Base-by-base conservation (phyloP, 2,329 filamentous ascomycete species). In the Phialophora chinensis region DNA sequence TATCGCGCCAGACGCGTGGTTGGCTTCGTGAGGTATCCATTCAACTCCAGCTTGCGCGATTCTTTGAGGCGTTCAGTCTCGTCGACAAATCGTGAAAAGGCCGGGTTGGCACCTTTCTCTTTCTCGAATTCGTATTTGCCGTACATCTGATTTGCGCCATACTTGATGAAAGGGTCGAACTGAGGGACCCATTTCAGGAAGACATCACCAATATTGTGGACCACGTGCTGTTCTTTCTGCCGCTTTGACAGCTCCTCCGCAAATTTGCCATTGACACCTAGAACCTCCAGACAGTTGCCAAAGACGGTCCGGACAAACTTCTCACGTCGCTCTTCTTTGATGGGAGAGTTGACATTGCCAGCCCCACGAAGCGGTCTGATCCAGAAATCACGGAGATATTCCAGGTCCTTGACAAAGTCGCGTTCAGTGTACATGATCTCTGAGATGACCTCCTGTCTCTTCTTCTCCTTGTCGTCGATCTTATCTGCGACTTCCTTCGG, bases 111-210 rank as follows among this genome's bases (percentile, higher is more conserved):
- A 17, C 91, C 90, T 73, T 95, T 92, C 80, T 99, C 95, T 74
- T 95, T 95, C 79, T 99, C 95, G 76, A 98, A 99, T 76, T 97
- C 95, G 75, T 94, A 97, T 78, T 99, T 98, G 72, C 91, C 95
- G 77, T 97, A 96, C 55, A 99, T 83, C 78, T 99, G 95, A 76
- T 93, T 97, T 49, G 94, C 91, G 75, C 95, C 95, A 75, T 99
- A 99, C 75, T 91, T 88, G 76, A 99, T 97, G 76, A 99, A 99
- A 0, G 95, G 95, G 72, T 93, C 91, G 75, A 99, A 99, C 71
- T 91, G 90, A 10, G 93, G 93, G 12, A 94, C 93, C 75, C 89
- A 96, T 76, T 97, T 91, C 60, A 96, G 79, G 80, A 99, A 98
- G 66, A 99, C 92, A 77, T 99, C 95, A 69, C 94, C 95, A 67